A percentile compares a stretch with the other conserved stretches of the same genome.
These are phyloP conservation scores for Tulasnella sp. DNA, from an alignment of 768 basidiomycete genomes.

Conservation along the genomic window DNA sequence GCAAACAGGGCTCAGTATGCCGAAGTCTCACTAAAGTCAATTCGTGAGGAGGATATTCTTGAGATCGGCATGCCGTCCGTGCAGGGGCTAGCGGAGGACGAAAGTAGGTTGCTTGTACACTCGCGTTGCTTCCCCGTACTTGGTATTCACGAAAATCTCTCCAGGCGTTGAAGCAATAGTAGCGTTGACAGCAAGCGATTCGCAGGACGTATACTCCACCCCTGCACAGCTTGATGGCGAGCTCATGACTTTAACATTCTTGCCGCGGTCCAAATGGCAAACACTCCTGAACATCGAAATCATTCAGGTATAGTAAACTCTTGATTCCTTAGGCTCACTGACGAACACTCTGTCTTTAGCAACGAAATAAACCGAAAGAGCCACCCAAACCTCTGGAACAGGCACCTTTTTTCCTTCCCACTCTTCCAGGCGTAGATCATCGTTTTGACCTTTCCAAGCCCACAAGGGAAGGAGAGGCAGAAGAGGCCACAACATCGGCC, in stretches of 20 bases:
- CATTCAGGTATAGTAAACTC: slow-evolving; percentile 62
- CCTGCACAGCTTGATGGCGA: slow-evolving; percentile 87
- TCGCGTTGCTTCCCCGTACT: not conserved
- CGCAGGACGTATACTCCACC: slow-evolving; percentile 70
- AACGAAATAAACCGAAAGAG: slow-evolving; percentile 95
- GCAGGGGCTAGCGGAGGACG: slow-evolving; percentile 76
- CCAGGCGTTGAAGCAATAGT: slow-evolving; percentile 69
- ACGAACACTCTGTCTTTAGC: slow-evolving; percentile 43
- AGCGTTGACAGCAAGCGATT: slow-evolving; percentile 57
- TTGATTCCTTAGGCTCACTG: not conserved
- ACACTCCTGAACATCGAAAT: slow-evolving; percentile 94
- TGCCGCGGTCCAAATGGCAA: slow-evolving; percentile 94
- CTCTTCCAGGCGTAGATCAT: slow-evolving; percentile 79
- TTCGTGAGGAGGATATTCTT: slow-evolving; percentile 69
- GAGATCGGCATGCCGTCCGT: slow-evolving; percentile 76
- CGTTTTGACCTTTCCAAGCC: slow-evolving; percentile 59
- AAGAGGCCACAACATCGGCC: slow-evolving; percentile 43
- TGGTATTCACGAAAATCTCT: not conserved
- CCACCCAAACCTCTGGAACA: slow-evolving; percentile 92
- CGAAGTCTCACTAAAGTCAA: slow-evolving; percentile 73
- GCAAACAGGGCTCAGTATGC: slow-evolving; percentile 94
- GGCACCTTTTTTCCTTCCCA: slow-evolving; percentile 96
- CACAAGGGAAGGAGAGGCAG: slow-evolving; percentile 40
- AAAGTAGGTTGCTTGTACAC: slow-evolving; percentile 49
- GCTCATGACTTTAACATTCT: slow-evolving; percentile 85